Conservation (phyloP, 768 basidiomycete genomes). For the Leccinum disarticulatum region DNA sequence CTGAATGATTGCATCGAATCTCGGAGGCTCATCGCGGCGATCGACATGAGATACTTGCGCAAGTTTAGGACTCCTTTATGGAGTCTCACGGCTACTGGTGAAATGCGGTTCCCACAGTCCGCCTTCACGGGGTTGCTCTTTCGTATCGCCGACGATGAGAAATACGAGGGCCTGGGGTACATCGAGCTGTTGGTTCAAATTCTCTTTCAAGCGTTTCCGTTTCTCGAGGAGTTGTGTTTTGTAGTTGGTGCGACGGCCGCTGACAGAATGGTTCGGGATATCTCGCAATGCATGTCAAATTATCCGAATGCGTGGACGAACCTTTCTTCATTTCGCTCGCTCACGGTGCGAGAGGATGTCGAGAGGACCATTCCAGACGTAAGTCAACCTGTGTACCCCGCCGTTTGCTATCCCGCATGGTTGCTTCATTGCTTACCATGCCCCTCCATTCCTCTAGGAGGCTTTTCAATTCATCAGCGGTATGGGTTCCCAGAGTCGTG, state of each 20-base stretch:
- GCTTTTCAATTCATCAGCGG: not conserved
- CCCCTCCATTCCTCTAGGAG: not conserved
- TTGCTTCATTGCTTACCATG: not conserved
- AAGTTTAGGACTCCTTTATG: not conserved
- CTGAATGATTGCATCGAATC: not conserved
- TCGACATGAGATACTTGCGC: not conserved
- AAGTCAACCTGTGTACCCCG: too few species aligned
- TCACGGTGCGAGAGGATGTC: not conserved
- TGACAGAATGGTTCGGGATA: not conserved
- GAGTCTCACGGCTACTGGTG: not conserved
- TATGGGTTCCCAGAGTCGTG: not conserved
- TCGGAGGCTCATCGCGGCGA: not conserved
- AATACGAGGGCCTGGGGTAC: not conserved
- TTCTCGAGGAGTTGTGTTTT: not conserved
- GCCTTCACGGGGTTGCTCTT: not conserved
- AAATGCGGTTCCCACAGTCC: not conserved
- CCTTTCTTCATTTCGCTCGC: not conserved
- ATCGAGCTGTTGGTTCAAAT: not conserved
- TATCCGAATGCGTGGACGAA: not conserved
- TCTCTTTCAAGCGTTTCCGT: not conserved
- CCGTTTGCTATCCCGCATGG: not conserved
- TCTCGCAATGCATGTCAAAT: not conserved
- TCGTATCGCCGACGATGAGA: not conserved
- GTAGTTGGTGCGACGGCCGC: not conserved
- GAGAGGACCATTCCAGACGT: not conserved